These are phyloP conservation scores for Aspergillus sclerotioniger DNA, from an alignment of 495 filamentous ascomycete species.

Conservation along the genomic window DNA sequence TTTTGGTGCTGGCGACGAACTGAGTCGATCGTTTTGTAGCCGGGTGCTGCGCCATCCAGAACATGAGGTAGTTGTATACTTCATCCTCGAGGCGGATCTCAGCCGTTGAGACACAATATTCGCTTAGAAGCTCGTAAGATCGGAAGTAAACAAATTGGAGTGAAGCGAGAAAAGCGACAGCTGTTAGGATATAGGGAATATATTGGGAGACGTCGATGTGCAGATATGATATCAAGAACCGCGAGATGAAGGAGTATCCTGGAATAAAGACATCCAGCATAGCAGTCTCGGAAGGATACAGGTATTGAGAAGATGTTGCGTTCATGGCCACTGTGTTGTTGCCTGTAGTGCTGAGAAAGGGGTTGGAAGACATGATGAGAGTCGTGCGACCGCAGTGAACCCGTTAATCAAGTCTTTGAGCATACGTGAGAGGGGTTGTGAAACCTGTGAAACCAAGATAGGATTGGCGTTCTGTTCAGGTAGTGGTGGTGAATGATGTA, in stretches of 20 bases:
- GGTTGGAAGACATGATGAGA: background rate
- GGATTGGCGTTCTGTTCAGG: too few relatives aligned
- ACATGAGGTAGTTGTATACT: conserved; percentile 67
- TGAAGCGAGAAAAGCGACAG: conserved; percentile 48
- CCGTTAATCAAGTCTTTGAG: background rate
- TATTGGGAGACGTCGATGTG: conserved; percentile 71
- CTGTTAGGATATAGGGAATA: conserved; percentile 57
- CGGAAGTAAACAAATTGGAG: conserved; percentile 50
- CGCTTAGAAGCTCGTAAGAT: conserved; percentile 30
- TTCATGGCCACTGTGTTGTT: conserved; percentile 26
- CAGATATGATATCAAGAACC: conserved; percentile 56
- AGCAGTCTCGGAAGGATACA: conserved; percentile 27
- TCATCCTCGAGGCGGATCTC: conserved; percentile 67
- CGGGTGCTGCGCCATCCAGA: conserved; percentile 61
- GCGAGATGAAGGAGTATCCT: conserved; percentile 64
- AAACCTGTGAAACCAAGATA: background rate
- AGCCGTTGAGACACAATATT: conserved; percentile 51
- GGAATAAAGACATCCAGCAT: conserved; percentile 75
- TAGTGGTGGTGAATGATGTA: too few relatives aligned
- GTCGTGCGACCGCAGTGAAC: background rate
- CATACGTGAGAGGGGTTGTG: background rate
- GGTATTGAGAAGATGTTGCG: conserved; percentile 14
- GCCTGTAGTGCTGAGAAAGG: conserved; percentile 6
- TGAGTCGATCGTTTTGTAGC: conserved; percentile 56
- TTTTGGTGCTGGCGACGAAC: conserved; percentile 61